Conservation (phyloP, 495 filamentous ascomycete species). For the Hamigera avellanea region DNA sequence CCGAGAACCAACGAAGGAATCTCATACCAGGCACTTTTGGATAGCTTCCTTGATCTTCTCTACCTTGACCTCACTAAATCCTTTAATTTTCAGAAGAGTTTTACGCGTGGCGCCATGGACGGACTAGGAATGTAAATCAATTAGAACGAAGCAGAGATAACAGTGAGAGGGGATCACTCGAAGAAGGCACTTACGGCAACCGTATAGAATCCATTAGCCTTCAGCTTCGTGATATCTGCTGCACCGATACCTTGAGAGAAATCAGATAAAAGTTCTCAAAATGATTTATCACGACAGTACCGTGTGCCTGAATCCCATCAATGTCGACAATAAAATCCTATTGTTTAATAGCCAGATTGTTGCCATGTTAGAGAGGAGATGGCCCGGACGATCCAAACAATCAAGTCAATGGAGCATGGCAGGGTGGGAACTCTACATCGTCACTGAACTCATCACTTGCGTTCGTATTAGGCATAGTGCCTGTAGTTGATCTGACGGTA, state of each 20-base stretch:
- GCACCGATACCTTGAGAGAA: constrained; percentile 47
- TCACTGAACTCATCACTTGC: constrained; percentile 43
- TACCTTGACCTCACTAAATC: constrained; percentile 72
- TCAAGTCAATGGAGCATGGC: neutral
- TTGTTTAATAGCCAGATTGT: neutral
- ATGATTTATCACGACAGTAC: constrained; percentile 20
- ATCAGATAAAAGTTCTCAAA: neutral
- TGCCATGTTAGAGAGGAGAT: neutral
- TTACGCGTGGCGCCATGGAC: constrained; percentile 55
- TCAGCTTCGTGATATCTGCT: constrained; percentile 65
- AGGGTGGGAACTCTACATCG: constrained; percentile 27
- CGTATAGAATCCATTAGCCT: constrained; percentile 58
- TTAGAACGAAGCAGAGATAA: constrained; percentile 1
- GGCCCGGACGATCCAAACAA: neutral
- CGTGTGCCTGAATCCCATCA: constrained; percentile 62
- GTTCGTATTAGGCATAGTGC: constrained; percentile 38
- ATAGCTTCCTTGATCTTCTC: constrained; percentile 74
- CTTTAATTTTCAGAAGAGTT: constrained; percentile 62
- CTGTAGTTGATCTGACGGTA: neutral
- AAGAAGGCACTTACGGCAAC: constrained; percentile 40
- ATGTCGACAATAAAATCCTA: constrained; percentile 60
- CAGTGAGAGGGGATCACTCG: neutral
- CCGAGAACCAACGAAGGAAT: neutral
- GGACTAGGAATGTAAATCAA: constrained; percentile 29
- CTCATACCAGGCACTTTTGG: constrained; percentile 53